These are phyloP conservation scores for Clarireedia homoeocarpa DNA, from an alignment of 2,329 filamentous ascomycete species.

Conservation along the genomic window DNA sequence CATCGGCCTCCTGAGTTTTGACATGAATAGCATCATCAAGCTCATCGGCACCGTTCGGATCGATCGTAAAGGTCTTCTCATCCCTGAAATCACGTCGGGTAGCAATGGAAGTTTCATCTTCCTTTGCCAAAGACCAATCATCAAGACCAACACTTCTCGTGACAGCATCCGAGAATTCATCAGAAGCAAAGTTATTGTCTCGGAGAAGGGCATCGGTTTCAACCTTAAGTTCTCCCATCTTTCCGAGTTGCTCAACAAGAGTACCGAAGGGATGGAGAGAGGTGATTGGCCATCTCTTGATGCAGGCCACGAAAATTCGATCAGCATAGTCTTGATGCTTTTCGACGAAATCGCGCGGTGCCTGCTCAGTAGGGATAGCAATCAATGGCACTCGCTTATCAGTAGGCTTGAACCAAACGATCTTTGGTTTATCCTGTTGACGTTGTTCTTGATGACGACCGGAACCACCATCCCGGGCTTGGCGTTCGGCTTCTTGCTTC, in stretches of 20 bases:
- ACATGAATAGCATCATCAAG: constrained; percentile 90
- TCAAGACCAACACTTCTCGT: constrained; percentile 86
- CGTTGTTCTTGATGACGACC: constrained; percentile 69
- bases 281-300: constrained; percentile 99
- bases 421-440: constrained; percentile 95
- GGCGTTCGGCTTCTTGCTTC: constrained; percentile 95
- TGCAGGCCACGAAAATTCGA: constrained; percentile 96
- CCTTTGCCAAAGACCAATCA: constrained; percentile 80
- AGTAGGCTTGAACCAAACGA: constrained; percentile 99
- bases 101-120: constrained; percentile 66
- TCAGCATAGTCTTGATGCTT: constrained; percentile 97
- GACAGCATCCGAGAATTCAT: constrained; percentile 96
- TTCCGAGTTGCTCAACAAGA: constrained; percentile 90
- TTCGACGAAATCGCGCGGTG: constrained; percentile 94
- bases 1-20: constrained; percentile 66
- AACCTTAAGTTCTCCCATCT: constrained; percentile 95
- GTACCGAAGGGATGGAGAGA: constrained; percentile 99
- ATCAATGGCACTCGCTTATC: constrained; percentile 98
- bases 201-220: constrained; percentile 94
- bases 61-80: constrained; percentile 85
- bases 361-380: constrained; percentile 96
- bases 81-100: constrained; percentile 83
- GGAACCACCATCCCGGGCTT: constrained; percentile 73
- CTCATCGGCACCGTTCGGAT: constrained; percentile 79
- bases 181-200: constrained; percentile 97